Evolutionary conservation across 176 grass and related monocot genomes (phyloP).

Genomic region (Cocos nucifera): DNA sequence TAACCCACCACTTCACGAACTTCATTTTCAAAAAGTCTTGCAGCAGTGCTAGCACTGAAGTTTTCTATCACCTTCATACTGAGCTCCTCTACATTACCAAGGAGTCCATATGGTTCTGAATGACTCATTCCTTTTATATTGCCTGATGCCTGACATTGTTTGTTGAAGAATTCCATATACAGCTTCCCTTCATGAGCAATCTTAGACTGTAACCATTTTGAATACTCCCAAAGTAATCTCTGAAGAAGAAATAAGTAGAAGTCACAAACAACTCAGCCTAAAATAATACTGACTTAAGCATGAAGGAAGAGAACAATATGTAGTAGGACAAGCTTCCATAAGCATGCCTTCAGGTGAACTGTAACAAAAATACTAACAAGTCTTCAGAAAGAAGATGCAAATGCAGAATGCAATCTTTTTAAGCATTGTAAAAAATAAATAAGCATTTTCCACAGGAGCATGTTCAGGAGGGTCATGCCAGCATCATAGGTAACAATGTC

Average conservation of each 20-base stretch:
- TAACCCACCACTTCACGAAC: constrained; percentile 73
- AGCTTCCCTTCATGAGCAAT: constrained; percentile 60
- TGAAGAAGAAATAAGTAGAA: constrained; percentile 27
- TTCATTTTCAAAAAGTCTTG: constrained; percentile 87
- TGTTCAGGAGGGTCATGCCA: too few species aligned
- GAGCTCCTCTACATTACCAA: constrained; percentile 36
- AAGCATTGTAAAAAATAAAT: too few species aligned
- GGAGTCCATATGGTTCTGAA: constrained; percentile 32
- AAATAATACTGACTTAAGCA: too few species aligned
- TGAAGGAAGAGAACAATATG: too few species aligned
- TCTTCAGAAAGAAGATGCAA: too few species aligned
- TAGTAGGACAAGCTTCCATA: too few species aligned
- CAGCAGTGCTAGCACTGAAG: constrained; percentile 62
- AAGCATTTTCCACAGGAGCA: too few species aligned
- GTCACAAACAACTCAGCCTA: constrained; percentile 13
- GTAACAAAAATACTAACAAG: too few species aligned
- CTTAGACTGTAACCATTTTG: constrained; percentile 63
- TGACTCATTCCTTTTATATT: constrained; percentile 29
- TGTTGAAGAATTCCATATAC: constrained; percentile 54
- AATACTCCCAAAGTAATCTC: constrained; percentile 66
- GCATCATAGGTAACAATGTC: too few species aligned
- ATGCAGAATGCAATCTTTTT: too few species aligned
- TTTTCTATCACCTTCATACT: constrained; percentile 42
- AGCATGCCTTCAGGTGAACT: too few species aligned
- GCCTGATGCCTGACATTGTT: constrained; percentile 43